Evolutionary conservation across 2,329 filamentous ascomycete species (phyloP).

Genomic region (Didymella keratinophila): DNA sequence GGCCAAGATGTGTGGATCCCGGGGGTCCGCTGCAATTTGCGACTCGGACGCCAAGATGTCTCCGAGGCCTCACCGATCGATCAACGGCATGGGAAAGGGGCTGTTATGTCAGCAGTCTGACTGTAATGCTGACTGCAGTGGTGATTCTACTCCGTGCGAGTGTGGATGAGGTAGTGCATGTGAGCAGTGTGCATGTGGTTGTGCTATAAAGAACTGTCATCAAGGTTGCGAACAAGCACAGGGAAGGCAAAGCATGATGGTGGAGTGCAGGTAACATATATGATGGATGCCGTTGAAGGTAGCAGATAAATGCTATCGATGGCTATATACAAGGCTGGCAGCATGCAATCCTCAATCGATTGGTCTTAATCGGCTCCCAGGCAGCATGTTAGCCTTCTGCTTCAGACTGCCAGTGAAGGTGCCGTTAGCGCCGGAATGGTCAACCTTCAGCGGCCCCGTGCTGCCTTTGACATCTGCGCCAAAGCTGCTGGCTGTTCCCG

Average conservation of each 20-base stretch:
- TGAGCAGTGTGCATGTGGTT: neutral
- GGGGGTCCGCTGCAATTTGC: constrained; percentile 23
- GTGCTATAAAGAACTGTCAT: neutral
- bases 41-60: constrained; percentile 22
- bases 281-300: neutral
- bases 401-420: constrained; percentile 25
- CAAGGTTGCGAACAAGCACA: neutral
- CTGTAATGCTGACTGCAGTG: neutral
- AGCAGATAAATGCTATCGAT: neutral
- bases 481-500: constrained; percentile 37
- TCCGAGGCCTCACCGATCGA: constrained; percentile 1
- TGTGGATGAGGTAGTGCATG: neutral
- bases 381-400: constrained; percentile 28
- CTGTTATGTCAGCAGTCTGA: constrained; percentile 1
- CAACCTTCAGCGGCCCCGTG: constrained; percentile 22
- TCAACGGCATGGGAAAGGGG: neutral
- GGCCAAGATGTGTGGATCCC: constrained; percentile 8
- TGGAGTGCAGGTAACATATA: too few species aligned
- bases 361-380: constrained; percentile 40
- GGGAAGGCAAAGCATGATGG: neutral
- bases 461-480: constrained; percentile 35
- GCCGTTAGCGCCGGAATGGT: constrained; percentile 31
- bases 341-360: constrained; percentile 22
- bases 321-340: neutral
- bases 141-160: neutral